A percentile compares a stretch with the other conserved stretches of the same genome.
Conservation (phyloP, 306 rosid genomes). For the Ochetophila trinervis region DNA sequence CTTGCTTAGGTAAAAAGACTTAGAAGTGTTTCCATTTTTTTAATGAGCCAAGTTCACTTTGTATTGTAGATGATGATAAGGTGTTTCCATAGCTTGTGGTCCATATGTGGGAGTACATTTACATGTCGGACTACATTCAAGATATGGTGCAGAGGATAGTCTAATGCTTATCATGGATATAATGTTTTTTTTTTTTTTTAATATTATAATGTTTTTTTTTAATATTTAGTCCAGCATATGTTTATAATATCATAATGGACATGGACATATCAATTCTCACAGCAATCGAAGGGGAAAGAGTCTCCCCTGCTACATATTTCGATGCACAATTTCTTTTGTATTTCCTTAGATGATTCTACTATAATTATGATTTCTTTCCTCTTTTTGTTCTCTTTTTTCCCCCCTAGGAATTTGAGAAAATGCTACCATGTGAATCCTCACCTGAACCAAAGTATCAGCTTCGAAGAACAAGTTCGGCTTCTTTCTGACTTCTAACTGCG, state of each 20-base stretch:
- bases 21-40: neutral
- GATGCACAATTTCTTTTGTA: neutral
- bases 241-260: neutral
- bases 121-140: too few relatives aligned
- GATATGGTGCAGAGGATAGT: too few relatives aligned
- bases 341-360: neutral
- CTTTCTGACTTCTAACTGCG: slow-evolving; percentile 38
- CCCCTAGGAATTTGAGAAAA: slow-evolving; percentile 52
- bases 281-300: neutral
- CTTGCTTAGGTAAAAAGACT: neutral
- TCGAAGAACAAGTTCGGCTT: slow-evolving; percentile 63
- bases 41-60: neutral
- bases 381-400: slow-evolving; percentile 3
- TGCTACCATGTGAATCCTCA: slow-evolving; percentile 24
- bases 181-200: too few relatives aligned
- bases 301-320: neutral
- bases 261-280: neutral
- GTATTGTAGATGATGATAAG: neutral
- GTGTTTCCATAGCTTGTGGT: neutral
- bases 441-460: slow-evolving; percentile 54
- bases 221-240: too few relatives aligned
- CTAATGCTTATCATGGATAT: too few relatives aligned
- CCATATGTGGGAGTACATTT: neutral
- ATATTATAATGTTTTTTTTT: too few relatives aligned
- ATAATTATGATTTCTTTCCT: neutral